Base-by-base conservation (phyloP, 192 early-diverging fungal genomes). In the Dissophora ornata region DNA sequence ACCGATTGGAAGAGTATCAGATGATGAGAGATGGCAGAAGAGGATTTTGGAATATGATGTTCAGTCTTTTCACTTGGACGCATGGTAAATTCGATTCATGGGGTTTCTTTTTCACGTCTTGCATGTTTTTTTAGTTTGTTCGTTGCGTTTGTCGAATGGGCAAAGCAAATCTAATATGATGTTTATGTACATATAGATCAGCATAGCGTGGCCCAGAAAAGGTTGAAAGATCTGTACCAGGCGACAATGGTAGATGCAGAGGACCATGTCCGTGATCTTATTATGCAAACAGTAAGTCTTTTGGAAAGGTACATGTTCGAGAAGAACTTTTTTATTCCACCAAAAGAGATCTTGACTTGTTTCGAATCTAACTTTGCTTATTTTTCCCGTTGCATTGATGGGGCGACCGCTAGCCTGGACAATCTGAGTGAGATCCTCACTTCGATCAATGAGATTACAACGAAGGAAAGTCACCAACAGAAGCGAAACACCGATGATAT, bases 381-480 rank as follows among this genome's bases (percentile, higher is more conserved):
- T 36, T 44, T 41, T 55, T 47, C 69, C 21, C 36, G 6, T 38
- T n/a, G n/a, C n/a, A n/a, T n/a, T n/a, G n/a, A n/a, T n/a, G n/a
- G n/a, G n/a, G n/a, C n/a, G n/a, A 38, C 36, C 13, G n/a, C 7
- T 42, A 70, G 80, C 38, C 51, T 87, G 21, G 60, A 80, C 32
- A 50, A 48, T 8, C 38, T 87, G 19, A 82, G 85, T 44, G 68
- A 67, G 30, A 78, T 69, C 19, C 45, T 87, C 25, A 51, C 64
- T 9, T 38, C 77, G 3, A 69, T 87, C 16, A 73, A 84, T 36
- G 86, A 84, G 38, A 70, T 87, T 29, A 65, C 62, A 16, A 69
- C 80, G 2, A 67, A 82, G 26, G 86, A 87, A 54, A 46, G 53
- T 19, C 44, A 44, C 2, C 71, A 71, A 33, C 86, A 87, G 52